Evolutionary conservation across 2,329 filamentous ascomycete genomes (phyloP).

Genomic region (Atkinsonella hypoxylon): DNA sequence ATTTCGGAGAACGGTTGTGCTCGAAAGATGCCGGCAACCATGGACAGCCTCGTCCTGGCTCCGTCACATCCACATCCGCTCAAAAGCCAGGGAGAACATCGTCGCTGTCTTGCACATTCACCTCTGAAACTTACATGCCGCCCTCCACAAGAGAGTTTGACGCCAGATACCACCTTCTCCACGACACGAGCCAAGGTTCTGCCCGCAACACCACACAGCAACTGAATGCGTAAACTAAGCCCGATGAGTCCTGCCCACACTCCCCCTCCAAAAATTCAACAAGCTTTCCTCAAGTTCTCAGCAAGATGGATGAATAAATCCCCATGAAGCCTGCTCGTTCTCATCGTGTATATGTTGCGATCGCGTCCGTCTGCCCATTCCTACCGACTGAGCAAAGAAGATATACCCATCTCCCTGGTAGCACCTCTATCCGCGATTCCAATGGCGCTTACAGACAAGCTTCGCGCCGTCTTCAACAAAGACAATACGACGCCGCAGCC

Average conservation of each 20-base stretch:
- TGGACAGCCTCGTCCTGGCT: too few species aligned
- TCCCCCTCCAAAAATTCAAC: not conserved
- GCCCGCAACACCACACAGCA: not conserved
- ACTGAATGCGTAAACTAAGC: not conserved
- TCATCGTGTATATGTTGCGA: too few species aligned
- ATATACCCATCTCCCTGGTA: not conserved
- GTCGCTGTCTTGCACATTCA: not conserved
- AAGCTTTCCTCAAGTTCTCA: not conserved
- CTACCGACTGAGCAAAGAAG: not conserved
- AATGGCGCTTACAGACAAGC: conserved; percentile 1
- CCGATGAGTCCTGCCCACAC: not conserved
- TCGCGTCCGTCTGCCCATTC: too few species aligned
- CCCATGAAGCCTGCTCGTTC: too few species aligned
- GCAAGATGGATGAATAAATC: too few species aligned
- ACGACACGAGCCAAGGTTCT: not conserved
- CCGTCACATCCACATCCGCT: not conserved
- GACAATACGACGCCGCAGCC: not conserved
- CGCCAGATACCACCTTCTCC: not conserved
- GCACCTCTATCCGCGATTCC: not conserved
- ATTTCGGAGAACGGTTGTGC: too few species aligned
- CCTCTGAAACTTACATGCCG: not conserved
- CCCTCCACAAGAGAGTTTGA: not conserved
- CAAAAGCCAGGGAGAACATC: not conserved
- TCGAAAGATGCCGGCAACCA: too few species aligned
- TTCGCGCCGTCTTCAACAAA: not conserved